Evolutionary conservation across 169 alveolate genomes (phyloP).

Genomic region (Haemoproteus tartakovskyi): DNA sequence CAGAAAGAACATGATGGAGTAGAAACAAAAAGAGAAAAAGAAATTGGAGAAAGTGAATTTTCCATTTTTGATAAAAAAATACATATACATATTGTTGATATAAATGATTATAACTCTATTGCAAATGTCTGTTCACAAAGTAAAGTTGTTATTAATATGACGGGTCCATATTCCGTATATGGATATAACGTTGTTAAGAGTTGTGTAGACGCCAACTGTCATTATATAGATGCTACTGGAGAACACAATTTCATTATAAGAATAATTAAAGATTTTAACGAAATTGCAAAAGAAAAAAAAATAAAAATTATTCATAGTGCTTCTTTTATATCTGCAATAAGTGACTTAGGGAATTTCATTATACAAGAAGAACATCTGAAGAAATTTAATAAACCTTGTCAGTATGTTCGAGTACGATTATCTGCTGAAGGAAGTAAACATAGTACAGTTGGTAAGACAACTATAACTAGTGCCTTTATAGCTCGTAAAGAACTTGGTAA

Average conservation of each 20-base stretch:
- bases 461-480: slow-evolving; percentile 33
- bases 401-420: slow-evolving; percentile 15
- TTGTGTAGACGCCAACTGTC: slow-evolving; percentile 17
- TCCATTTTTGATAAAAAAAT: too few relatives aligned
- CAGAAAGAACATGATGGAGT: neutral
- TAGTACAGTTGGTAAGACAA: slow-evolving; percentile 31
- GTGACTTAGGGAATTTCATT: slow-evolving; percentile 49
- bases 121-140: slow-evolving; percentile 14
- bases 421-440: slow-evolving; percentile 18
- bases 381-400: slow-evolving; percentile 18
- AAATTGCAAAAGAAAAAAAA: slow-evolving; percentile 30
- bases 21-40: too few relatives aligned
- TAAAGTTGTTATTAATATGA: slow-evolving; percentile 33
- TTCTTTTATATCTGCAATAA: slow-evolving; percentile 50
- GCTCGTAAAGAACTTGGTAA: slow-evolving; percentile 10
- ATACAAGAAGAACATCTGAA: slow-evolving; percentile 32
- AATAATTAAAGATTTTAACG: slow-evolving; percentile 34
- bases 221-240: slow-evolving; percentile 44
- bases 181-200: slow-evolving; percentile 55
- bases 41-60: too few relatives aligned
- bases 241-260: slow-evolving; percentile 39
- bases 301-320: slow-evolving; percentile 58
- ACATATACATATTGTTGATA: slow-evolving; percentile 24
- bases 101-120: slow-evolving; percentile 12
- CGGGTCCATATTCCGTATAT: slow-evolving; percentile 45